phyloP scores from a whole-genome alignment of 192 early-diverging fungal species.

The Podila verticillata region DNA sequence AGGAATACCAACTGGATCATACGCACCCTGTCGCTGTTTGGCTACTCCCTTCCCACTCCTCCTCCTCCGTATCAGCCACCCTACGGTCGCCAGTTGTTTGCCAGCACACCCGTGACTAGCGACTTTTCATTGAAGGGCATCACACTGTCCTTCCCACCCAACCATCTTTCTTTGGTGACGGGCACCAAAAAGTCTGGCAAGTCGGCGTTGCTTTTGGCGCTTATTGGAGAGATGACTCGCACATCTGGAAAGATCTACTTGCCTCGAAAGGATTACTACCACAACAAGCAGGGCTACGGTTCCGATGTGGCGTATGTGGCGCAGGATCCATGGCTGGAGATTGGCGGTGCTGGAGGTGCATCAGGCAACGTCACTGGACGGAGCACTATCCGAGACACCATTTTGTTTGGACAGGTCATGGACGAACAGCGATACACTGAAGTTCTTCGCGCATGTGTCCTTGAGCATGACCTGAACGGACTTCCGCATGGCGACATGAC shows the following conservation, averaged over 20 bases:
- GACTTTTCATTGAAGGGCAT: slow-evolving; percentile 30
- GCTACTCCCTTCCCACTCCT: slow-evolving; percentile 29
- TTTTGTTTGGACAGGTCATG: slow-evolving; percentile 65
- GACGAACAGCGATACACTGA: slow-evolving; percentile 58
- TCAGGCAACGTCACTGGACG: slow-evolving; percentile 60
- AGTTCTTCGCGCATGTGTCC: slow-evolving; percentile 63
- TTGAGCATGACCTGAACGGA: slow-evolving; percentile 60
- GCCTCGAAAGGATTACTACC: slow-evolving; percentile 48
- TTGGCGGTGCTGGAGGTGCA: slow-evolving; percentile 36
- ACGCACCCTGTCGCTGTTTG: slow-evolving; percentile 39
- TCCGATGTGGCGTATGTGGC: slow-evolving; percentile 56
- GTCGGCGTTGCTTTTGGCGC: slow-evolving; percentile 32
- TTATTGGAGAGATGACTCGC: slow-evolving; percentile 49
- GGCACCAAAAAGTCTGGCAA: slow-evolving; percentile 43
- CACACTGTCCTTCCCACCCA: slow-evolving; percentile 36
- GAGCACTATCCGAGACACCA: slow-evolving; percentile 73
- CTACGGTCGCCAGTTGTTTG: slow-evolving; percentile 6
- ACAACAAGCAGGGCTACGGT: slow-evolving; percentile 45
- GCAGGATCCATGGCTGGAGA: slow-evolving; percentile 61
- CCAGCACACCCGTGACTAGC: neutral
- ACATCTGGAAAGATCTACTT: slow-evolving; percentile 45
- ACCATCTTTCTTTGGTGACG: slow-evolving; percentile 34
- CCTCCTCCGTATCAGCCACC: slow-evolving; percentile 2
- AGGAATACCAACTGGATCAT: slow-evolving; percentile 36
- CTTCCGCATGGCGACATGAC: slow-evolving; percentile 66